Base-by-base conservation (phyloP, 768 basidiomycete genomes). In the Nevesoporus exiguus region DNA sequence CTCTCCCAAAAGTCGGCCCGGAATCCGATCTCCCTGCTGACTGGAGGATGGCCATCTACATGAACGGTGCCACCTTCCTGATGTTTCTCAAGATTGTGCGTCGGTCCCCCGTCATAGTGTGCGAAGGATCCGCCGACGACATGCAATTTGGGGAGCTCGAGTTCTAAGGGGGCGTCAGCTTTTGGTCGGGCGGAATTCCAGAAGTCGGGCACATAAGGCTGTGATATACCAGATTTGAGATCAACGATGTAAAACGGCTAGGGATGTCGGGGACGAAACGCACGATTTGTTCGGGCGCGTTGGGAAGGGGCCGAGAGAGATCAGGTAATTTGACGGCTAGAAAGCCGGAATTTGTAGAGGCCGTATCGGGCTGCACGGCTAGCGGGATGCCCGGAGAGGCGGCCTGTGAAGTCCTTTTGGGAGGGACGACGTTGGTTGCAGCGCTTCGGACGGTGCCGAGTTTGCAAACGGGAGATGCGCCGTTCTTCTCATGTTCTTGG, bases 191-290 rank as follows among this genome's bases (percentile, higher is more conserved):
- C 74, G 1, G 83, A 79, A 37, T 77, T 71, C 78, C 80, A 85
- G 60, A 82, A 77, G 72, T 86, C 84, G 31, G 78, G 79, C 1
- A 77, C 64, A 64, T 78, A 80, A 10, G 86, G 85, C 85, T 88
- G 61, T 10, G 40, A 52, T 27, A 33, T 2, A 57, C 24, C 25
- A 19, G 21, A 30, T 45, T 10, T 10, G 44, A 30, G 24, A 19
- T 45, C 7, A 41, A 24, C 40, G 11, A 39, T 8, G 14, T 39
- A 13, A 43, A 8, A 27, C 42, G 8, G 24, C 25, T 25, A 19
- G 8, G 36, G 47, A 51, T 17, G 47, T 43, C 31, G 47, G 52
- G 46, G 49, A 51, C 27, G 46, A 47, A 31, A 60, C 86, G 54
- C 63, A 91, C 89, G 49, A 86, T 78, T 70, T 85, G 82, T 27